Base-by-base conservation (phyloP, 2,329 filamentous ascomycete genomes). In the Sphaerostilbella broomeana region DNA sequence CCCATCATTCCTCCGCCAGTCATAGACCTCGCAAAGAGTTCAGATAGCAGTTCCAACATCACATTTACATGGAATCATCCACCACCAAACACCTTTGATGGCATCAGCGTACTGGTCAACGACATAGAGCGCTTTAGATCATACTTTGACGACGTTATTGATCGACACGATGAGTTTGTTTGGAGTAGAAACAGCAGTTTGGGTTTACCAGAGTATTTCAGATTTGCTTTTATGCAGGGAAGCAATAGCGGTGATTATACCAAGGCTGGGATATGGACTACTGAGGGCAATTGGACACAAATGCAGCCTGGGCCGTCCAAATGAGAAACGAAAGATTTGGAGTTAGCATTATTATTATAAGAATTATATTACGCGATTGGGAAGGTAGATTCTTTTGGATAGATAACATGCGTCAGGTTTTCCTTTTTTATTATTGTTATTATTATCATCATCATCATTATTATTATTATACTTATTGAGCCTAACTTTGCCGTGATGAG, bases 61-160 rank as follows among this genome's bases (percentile, higher is more conserved):
- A 73, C 75, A 1, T 85, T 79, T 44, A 58, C 58, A 3, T 80
- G 73, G 76, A 61, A 62, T 2, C 44, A 58, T 24, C 68, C 68
- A 16, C 63, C 47, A 22, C 47, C 65, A 3, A 62, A 64, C 7
- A 64, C 70, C 16, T 86, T 79, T 49, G 83, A 90, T 51, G 86
- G 86, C 10, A 73, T 94, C 43, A 86, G 81, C 54, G 73, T 92
- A 12, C 66, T 94, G 0, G 84, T 94, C 47, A 92, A 94, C 53
- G 86, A 94, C 50, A 86, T 94, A 1, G 86, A 94, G 61, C 69
- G 85, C 15, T 88, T 82, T 58, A 68, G 82, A n/a, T 75, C 75
- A 5, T 90, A 82, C 58, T 82, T 83, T 45, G 73, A 72, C 31
- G 73, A 79, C 34, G 69, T 65, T 27, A 67, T 69, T 26, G 61